Evolutionary conservation across 2,329 filamentous ascomycete species (phyloP).

Genomic region (Hypoxylon sp.): DNA sequence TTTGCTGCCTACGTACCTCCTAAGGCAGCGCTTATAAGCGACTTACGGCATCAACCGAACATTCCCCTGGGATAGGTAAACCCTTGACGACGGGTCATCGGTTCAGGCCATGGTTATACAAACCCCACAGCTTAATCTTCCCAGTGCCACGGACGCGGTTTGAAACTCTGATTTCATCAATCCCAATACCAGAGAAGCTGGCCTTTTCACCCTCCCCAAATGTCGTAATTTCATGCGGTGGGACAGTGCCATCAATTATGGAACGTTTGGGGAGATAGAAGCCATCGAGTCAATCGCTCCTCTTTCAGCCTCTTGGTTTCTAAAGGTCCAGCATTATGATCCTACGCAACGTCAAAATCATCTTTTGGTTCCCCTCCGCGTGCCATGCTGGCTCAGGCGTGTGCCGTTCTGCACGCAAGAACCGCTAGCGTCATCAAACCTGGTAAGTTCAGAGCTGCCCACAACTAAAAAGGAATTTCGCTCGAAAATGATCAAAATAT

Average conservation of each 20-base stretch:
- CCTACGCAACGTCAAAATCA: constrained; percentile 25
- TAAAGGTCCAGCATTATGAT: constrained; percentile 36
- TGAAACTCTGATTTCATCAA: constrained; percentile 28
- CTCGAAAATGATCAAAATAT: constrained; percentile 11
- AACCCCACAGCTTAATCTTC: constrained; percentile 43
- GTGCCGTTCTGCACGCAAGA: constrained; percentile 32
- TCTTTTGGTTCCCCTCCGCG: constrained; percentile 27
- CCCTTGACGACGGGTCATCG: constrained; percentile 29
- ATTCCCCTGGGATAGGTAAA: constrained; percentile 20
- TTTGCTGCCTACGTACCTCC: constrained; percentile 4
- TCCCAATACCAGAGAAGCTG: constrained; percentile 15
- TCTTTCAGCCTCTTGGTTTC: constrained; percentile 25
- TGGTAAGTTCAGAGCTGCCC: constrained; percentile 17
- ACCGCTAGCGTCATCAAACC: constrained; percentile 31
- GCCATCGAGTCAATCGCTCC: constrained; percentile 19
- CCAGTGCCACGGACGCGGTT: constrained; percentile 46
- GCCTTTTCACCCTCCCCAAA: constrained; percentile 17
- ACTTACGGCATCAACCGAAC: constrained; percentile 10
- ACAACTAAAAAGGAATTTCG: constrained; percentile 8
- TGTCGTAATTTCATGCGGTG: constrained; percentile 26
- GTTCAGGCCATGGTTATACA: constrained; percentile 26
- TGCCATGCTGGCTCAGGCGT: constrained; percentile 27
- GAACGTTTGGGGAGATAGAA: constrained; percentile 3
- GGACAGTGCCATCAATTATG: constrained; percentile 23
- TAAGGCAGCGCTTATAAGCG: not conserved